Evolutionary conservation across 106 monocot species (phyloP), one percentile per base, ranked within the genome.

Genomic region (Platanthera zijinensis): DNA sequence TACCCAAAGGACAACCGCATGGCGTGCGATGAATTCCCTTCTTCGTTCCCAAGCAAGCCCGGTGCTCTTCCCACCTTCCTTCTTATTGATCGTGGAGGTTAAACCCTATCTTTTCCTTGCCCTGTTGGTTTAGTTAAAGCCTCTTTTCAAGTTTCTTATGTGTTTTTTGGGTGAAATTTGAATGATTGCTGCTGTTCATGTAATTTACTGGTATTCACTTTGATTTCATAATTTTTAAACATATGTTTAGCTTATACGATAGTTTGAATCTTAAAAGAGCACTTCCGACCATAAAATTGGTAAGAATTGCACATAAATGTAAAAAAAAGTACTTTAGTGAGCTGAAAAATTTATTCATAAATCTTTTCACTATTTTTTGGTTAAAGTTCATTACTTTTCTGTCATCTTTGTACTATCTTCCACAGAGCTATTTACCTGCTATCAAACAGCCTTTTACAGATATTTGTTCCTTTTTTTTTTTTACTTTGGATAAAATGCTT

Each of bases 51-150:
- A 69, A 32, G 85, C 52, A 94, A 94, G 73, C 80, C 90, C 22
- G 93, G 93, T 3, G 92, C 90, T 8, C 83, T 96, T 32, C 96
- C 92, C 28, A 90, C 76, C 77, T 96, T 96, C 59, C 61, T 96
- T 6, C 93, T 96, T 51, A 67, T 96, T 54, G 96, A 93, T 87
- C 96, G 96, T 48, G 96, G 96, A 74, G 89, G 96, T 96, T 78
- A 87, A 5, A 48, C 8, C n/a, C 47, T 17, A 15, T 1, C 48
- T 70, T 70, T n/a, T 39, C 28, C 14, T 78, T 48, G 25, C 53
- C 8, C 15, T 32, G 51, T 5, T 21, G 17, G 21, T 7, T 48
- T 48, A 50, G 14, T 62, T 8, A 12, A 18, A 52, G 3, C 12
- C 54, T 12, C 57, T 52, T 30, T 39, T 10, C 8, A 21, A 71